A percentile compares a stretch with the other conserved stretches of the same genome.
These are phyloP conservation scores for Syzygium aqueum DNA, from an alignment of 345 rosid species.

Conservation along the genomic window DNA sequence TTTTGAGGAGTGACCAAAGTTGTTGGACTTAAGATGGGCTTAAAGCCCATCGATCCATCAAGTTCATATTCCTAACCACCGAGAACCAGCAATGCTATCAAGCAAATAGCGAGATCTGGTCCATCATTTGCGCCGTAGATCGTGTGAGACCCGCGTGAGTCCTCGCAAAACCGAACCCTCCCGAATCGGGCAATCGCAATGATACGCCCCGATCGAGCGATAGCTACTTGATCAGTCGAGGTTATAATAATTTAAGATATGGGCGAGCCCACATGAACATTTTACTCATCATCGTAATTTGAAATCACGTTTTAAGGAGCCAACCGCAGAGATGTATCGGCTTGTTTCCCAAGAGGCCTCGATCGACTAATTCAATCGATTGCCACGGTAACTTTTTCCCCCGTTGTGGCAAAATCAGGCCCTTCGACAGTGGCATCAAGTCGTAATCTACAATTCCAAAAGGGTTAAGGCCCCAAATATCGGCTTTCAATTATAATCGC, in stretches of 20 bases:
- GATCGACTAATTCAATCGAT: accelerated
- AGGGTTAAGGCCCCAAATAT: accelerated
- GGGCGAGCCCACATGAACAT: not conserved
- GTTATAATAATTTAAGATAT: not conserved
- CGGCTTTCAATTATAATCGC: not conserved
- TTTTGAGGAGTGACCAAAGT: not conserved
- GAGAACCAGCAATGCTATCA: not conserved
- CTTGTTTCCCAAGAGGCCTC: not conserved
- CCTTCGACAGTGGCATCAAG: not conserved
- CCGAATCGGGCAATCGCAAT: accelerated
- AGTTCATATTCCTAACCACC: not conserved
- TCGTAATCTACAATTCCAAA: not conserved
- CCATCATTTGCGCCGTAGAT: not conserved
- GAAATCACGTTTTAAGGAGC: accelerated
- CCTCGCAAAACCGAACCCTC: too few species aligned
- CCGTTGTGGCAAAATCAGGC: accelerated
- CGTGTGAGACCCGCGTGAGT: not conserved
- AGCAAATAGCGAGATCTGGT: not conserved
- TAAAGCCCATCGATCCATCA: not conserved
- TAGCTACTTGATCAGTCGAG: accelerated
- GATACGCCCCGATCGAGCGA: accelerated
- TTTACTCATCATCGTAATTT: accelerated
- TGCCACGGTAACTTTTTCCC: not conserved
- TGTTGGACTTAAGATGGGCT: not conserved
- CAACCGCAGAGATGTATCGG: not conserved